These are phyloP conservation scores for Colletotrichum lindemuthianum DNA, from an alignment of 2,329 filamentous ascomycete genomes.

Conservation along the genomic window DNA sequence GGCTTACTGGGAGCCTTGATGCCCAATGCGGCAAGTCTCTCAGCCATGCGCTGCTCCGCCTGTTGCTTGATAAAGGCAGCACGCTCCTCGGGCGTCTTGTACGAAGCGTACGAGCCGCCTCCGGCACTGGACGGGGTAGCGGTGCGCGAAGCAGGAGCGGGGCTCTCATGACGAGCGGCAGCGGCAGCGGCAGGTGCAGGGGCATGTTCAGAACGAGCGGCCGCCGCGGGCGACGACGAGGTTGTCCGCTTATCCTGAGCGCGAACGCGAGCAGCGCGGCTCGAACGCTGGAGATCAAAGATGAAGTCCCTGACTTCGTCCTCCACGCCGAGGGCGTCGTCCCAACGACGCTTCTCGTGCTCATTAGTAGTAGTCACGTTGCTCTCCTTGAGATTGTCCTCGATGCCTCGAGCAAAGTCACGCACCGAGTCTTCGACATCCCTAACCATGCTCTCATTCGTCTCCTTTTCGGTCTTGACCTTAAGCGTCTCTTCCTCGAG, in stretches of 20 bases:
- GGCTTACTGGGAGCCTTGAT: conserved; percentile 85
- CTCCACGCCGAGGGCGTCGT: conserved; percentile 94
- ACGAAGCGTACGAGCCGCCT: conserved; percentile 79
- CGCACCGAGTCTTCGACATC: conserved; percentile 97
- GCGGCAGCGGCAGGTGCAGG: conserved; percentile 44
- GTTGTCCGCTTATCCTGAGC: conserved; percentile 65
- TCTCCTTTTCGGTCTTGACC: conserved; percentile 85
- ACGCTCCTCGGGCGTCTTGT: conserved; percentile 91
- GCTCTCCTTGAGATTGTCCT: conserved; percentile 87
- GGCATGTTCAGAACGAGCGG: conserved; percentile 53
- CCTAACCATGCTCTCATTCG: conserved; percentile 94
- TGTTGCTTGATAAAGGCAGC: conserved; percentile 97
- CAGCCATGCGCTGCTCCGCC: conserved; percentile 96
- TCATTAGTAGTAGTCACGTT: conserved; percentile 79
- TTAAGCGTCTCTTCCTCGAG: conserved; percentile 89
- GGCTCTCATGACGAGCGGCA: conserved; percentile 58
- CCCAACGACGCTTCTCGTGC: conserved; percentile 93
- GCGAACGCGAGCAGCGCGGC: conserved; percentile 77
- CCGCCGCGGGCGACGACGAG: conserved; percentile 51
- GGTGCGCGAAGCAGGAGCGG: conserved; percentile 63
- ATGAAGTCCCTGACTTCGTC: conserved; percentile 98
- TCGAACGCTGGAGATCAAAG: conserved; percentile 91
- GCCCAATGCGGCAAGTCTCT: conserved; percentile 91
- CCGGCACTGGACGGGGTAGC: conserved; percentile 60
- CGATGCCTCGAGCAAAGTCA: conserved; percentile 85